Evolutionary conservation across 2,329 filamentous ascomycete species (phyloP).

Genomic region (Parastagonospora avenae): DNA sequence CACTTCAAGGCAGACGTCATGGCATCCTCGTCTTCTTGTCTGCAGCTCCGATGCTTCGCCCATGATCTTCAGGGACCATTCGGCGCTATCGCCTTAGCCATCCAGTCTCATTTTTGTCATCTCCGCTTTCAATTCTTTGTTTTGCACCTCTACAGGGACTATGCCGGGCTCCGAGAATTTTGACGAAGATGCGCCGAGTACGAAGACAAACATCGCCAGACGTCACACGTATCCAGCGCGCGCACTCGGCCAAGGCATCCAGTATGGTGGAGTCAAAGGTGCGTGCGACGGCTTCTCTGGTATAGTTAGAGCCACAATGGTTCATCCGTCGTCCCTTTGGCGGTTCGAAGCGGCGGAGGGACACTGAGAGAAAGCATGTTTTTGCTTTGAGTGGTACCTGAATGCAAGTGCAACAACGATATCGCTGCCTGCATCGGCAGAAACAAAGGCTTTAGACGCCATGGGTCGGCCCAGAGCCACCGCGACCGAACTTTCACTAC

Average conservation of each 20-base stretch:
- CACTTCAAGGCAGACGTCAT: slow-evolving; percentile 15
- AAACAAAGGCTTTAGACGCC: too few species aligned
- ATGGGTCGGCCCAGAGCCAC: too few species aligned
- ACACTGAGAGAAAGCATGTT: not conserved
- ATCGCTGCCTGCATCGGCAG: too few species aligned
- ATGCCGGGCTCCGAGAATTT: slow-evolving; percentile 15
- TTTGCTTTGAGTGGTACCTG: too few species aligned
- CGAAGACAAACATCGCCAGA: slow-evolving; percentile 10
- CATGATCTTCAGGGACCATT: slow-evolving; percentile 21
- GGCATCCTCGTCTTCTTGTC: slow-evolving; percentile 12
- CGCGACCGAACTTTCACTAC: too few species aligned
- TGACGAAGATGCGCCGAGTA: slow-evolving; percentile 4
- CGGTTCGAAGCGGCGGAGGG: not conserved
- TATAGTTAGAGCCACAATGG: not conserved
- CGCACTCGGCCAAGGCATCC: not conserved
- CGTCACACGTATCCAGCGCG: slow-evolving; percentile 2
- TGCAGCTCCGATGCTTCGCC: slow-evolving; percentile 2
- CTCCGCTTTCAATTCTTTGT: slow-evolving; percentile 2
- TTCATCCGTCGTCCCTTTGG: not conserved
- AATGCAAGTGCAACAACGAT: too few species aligned
- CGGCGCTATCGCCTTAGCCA: slow-evolving; percentile 2
- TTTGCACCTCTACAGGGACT: slow-evolving; percentile 5
- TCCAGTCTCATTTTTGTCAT: slow-evolving; percentile 9
- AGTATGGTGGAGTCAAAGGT: not conserved
- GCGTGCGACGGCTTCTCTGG: slow-evolving; percentile 7